Evolutionary conservation across 352 stramenopile species (phyloP).

Genomic region (Elongisporangium senticosum): DNA sequence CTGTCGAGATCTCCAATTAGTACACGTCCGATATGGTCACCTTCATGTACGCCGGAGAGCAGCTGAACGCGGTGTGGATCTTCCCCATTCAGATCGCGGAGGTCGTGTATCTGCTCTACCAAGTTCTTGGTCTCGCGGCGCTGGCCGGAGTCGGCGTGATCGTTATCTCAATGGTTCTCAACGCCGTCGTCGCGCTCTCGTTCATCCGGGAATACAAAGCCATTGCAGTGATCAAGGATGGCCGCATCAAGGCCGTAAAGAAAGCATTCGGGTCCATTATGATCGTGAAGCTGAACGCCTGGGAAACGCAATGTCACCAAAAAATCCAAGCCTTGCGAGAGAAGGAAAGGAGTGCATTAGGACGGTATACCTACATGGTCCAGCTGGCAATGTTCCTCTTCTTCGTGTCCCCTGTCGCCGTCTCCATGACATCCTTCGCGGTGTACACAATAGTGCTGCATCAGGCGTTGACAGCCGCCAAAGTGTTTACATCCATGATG

Average conservation of each 20-base stretch:
- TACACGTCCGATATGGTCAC: slow-evolving; percentile 85
- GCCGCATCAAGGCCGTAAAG: slow-evolving; percentile 35
- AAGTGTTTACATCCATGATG: slow-evolving; percentile 20
- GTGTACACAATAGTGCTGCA: slow-evolving; percentile 24
- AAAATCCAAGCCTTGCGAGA: slow-evolving; percentile 51
- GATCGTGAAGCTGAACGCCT: slow-evolving; percentile 90
- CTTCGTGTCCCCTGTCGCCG: slow-evolving; percentile 18
- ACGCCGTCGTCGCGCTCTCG: slow-evolving; percentile 17
- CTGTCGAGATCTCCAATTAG: slow-evolving; percentile 84
- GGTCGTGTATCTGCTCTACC: slow-evolving; percentile 32
- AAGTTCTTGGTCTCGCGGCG: slow-evolving; percentile 15
- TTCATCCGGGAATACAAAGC: slow-evolving; percentile 9
- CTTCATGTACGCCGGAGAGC: slow-evolving; percentile 20
- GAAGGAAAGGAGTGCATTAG: slow-evolving; percentile 61
- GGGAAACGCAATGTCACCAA: slow-evolving; percentile 70
- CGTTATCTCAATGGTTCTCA: slow-evolving; percentile 15
- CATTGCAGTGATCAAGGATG: slow-evolving; percentile 30
- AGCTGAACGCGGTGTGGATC: slow-evolving; percentile 32
- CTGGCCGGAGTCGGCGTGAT: slow-evolving; percentile 31
- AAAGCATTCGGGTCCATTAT: slow-evolving; percentile 55
- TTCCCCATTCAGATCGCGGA: slow-evolving; percentile 19
- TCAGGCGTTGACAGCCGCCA: slow-evolving; percentile 20
- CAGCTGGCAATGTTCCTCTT: slow-evolving; percentile 53
- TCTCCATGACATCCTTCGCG: slow-evolving; percentile 25
- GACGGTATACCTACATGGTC: slow-evolving; percentile 57